These are phyloP conservation scores for Clausena lansium DNA, from an alignment of 345 rosid genomes.

Conservation along the genomic window DNA sequence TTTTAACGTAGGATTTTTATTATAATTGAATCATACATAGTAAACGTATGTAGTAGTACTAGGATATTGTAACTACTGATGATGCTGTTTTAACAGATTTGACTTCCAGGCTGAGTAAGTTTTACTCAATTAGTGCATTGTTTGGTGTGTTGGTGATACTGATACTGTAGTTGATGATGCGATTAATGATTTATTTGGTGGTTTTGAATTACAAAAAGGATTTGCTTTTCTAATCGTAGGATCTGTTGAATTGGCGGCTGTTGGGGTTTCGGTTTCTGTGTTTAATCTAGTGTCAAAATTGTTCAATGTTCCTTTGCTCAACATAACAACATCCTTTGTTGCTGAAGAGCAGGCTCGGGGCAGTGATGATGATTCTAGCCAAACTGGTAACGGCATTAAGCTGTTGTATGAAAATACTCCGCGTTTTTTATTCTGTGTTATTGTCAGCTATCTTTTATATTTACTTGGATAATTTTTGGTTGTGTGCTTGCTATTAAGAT, in stretches of 20 bases:
- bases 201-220: neutral
- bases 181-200: neutral
- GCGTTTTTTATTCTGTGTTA: neutral
- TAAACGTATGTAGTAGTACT: too few relatives aligned
- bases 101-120: neutral
- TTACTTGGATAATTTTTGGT: neutral
- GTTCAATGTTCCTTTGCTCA: conserved; percentile 86
- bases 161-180: neutral
- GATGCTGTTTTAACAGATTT: neutral
- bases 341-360: conserved; percentile 82
- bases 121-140: neutral
- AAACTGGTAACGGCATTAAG: conserved; percentile 21
- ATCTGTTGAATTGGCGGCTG: conserved; percentile 85
- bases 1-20: too few relatives aligned
- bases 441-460: neutral
- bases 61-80: too few relatives aligned
- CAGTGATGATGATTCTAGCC: conserved; percentile 16
- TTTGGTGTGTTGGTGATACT: neutral
- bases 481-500: conserved; percentile 27
- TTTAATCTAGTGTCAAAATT: conserved; percentile 87
- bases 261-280: conserved; percentile 78
- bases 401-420: neutral
- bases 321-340: conserved; percentile 85
- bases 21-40: too few relatives aligned
- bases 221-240: conserved; percentile 38